phyloP scores from a whole-genome alignment of 108 stramenopile species.

The Nitzschia sp. region DNA sequence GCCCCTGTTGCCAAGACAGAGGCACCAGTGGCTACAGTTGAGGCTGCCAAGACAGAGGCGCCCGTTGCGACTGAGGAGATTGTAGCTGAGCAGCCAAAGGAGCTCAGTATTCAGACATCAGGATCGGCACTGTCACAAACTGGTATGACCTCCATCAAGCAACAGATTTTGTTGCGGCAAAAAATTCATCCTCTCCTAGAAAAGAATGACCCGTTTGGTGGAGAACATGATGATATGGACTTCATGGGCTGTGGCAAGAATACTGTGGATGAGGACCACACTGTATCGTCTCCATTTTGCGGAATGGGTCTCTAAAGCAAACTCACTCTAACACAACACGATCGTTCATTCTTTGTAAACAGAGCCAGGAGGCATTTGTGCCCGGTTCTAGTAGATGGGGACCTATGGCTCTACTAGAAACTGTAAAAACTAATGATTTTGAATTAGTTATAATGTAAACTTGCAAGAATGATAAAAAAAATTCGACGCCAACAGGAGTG shows the following conservation, averaged over 20 bases:
- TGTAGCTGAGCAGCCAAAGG: background rate
- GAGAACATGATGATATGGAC: constrained; percentile 11
- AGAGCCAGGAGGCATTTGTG: too few relatives aligned
- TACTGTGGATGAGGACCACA: too few relatives aligned
- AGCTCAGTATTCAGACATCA: background rate
- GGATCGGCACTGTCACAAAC: background rate
- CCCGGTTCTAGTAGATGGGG: too few relatives aligned
- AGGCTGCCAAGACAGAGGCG: background rate
- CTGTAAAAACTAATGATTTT: too few relatives aligned
- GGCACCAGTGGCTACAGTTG: background rate
- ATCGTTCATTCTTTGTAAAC: too few relatives aligned
- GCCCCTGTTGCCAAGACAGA: background rate
- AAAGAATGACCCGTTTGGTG: constrained; percentile 15
- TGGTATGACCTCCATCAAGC: background rate
- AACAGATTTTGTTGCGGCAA: background rate
- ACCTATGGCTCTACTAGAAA: too few relatives aligned
- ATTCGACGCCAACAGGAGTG: too few relatives aligned
- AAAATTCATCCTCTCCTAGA: background rate
- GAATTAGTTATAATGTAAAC: too few relatives aligned
- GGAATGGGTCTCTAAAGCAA: too few relatives aligned
- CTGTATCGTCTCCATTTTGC: too few relatives aligned
- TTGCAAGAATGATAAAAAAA: too few relatives aligned
- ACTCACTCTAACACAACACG: too few relatives aligned
- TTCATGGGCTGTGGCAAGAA: constrained; percentile 14
- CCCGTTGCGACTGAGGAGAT: background rate